Base-by-base conservation (phyloP, 2,329 filamentous ascomycete genomes). In the Clonostachys chloroleuca region DNA sequence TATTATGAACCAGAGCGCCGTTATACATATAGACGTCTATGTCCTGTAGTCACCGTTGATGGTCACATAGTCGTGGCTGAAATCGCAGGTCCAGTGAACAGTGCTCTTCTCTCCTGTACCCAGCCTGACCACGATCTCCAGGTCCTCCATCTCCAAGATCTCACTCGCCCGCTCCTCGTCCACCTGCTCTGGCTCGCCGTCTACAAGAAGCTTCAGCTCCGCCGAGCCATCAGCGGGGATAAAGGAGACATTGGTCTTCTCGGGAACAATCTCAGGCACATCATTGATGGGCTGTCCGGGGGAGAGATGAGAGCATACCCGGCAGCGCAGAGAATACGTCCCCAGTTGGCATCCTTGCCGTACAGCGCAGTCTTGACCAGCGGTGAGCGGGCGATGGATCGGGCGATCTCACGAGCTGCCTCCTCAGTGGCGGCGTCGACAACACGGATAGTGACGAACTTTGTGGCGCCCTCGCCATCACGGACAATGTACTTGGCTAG, bases 331-430 rank as follows among this genome's bases (percentile, higher is more conserved):
- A 97, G 78, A 52, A 99, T 95, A 47, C 94, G 90, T 34, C 94
- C 94, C 94, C 94, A 99, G 74, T 99, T 99, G 16, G 94, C 94
- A 64, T 99, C 94, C 65, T 91, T 90, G 54, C 94, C 94, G 67
- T 99, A 99, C 39, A 99, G 76, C 0, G 94, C 94, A 0, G 94
- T 99, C 77, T 99, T 99, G 57, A 99, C 94, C 12, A 99, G 81
- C 9, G 94, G 90, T 1, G 91, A 96, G 44, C 86, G 83, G 14
- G 94, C 92, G 62, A 99, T 96, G 42, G 89, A 86, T 52, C 86
- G 87, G 12, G 92, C 94, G 51, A 96, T 85, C 60, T 84, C 80
- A 47, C 88, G 83, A 2, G 90, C 92, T 42, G 83, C 86, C 43
- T 76, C 72, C 60, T 89, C 83, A 42, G 80, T 79, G 1, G 81